Conservation (phyloP, 148 eudicot genomes). For the Rhododendron mucronatum region DNA sequence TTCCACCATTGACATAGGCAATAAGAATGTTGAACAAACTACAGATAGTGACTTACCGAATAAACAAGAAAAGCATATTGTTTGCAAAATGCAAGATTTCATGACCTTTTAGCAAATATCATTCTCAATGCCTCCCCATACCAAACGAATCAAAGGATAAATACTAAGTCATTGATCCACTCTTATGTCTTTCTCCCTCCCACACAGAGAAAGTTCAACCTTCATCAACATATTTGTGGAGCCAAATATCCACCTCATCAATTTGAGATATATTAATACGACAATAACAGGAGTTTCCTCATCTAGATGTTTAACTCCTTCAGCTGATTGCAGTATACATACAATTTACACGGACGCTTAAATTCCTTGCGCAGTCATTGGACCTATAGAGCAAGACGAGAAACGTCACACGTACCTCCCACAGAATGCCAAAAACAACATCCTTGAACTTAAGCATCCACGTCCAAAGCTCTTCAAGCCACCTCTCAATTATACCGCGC, state of each 20-base stretch:
- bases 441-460: conserved; percentile 70
- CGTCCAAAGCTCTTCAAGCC: conserved; percentile 84
- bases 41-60: not conserved
- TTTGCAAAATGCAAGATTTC: not conserved
- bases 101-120: not conserved
- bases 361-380: not conserved
- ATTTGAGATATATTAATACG: not conserved
- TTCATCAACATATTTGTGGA: not conserved
- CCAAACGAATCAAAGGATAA: not conserved
- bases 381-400: not conserved
- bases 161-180: not conserved
- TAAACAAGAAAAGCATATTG: not conserved
- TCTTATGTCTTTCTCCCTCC: not conserved
- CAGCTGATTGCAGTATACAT: not conserved
- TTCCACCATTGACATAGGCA: not conserved
- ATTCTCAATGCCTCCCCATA: not conserved
- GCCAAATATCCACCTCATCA: not conserved
- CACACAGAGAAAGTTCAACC: not conserved
- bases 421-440: conserved; percentile 50
- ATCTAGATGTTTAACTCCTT: not conserved
- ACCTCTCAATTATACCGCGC: conserved; percentile 75
- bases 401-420: conserved; percentile 52
- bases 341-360: not conserved
- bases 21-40: not conserved
- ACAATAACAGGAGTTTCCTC: not conserved